Conservation (phyloP, 129 eudicot species). For the Flaveria ramosissima region DNA sequence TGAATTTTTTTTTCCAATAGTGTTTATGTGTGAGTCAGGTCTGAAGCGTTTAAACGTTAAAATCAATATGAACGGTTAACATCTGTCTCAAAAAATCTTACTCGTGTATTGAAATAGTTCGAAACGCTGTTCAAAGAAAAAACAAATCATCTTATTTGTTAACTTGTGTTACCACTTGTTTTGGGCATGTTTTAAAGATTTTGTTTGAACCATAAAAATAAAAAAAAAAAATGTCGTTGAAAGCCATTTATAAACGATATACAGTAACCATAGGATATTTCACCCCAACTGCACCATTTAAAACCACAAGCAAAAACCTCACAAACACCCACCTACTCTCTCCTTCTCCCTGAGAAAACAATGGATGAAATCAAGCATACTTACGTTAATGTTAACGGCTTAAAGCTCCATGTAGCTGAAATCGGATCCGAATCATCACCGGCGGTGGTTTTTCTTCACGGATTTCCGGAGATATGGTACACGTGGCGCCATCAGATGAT, state of each 20-base stretch:
- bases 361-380: conserved; percentile 32
- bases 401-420: conserved; percentile 41
- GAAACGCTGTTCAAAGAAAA: too few species aligned
- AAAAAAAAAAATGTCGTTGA: too few species aligned
- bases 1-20: too few species aligned
- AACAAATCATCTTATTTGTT: not conserved
- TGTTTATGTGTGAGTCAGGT: too few species aligned
- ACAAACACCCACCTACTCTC: not conserved
- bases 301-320: not conserved
- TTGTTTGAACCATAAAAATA: too few species aligned
- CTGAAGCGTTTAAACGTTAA: too few species aligned
- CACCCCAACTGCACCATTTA: not conserved
- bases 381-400: conserved; percentile 24
- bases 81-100: too few species aligned
- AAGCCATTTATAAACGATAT: too few species aligned
- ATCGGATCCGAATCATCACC: conserved; percentile 26
- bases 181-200: too few species aligned
- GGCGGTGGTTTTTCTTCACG: conserved; percentile 31
- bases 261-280: not conserved
- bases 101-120: too few species aligned
- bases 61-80: too few species aligned
- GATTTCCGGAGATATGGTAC: conserved; percentile 43
- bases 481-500: conserved; percentile 43
- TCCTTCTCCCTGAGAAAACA: not conserved
- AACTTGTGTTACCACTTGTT: not conserved